Base-by-base conservation (phyloP, 169 alveolate species). In the Theileria parva region DNA sequence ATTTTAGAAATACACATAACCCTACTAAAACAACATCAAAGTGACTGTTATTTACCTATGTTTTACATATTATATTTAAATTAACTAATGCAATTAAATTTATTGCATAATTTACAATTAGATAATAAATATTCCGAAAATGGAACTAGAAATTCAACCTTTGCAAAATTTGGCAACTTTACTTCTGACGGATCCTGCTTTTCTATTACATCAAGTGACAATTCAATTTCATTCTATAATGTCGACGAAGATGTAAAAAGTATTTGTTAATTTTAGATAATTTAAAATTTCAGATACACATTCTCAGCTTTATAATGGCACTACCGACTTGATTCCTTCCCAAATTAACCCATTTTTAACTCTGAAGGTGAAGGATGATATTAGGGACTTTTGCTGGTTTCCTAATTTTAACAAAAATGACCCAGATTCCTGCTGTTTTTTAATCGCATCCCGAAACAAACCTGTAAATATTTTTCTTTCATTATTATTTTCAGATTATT, bases 341-440 rank as follows among this genome's bases (percentile, higher is more conserved):
- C 2, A 25, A 5, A 21, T 69, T 25, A 37, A 73, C 32, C 63
- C 63, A 51, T 7, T 19, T 57, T 53, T 73, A 17, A 51, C 61
- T 37, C 9, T 73, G 5, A 59, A 53, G 8, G 8, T 73, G 28
- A 15, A 76, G 39, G 87, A 85, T 17, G 87, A 85, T 30, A 21
- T 85, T n/a, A 68, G 91, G 65, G 68, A 27, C 51, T 53, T 77
- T n/a, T 74, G 77, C 44, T 85, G 79, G 79, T 85, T 85, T 48
- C 91, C 91, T 23, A 79, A 74, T 21, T 85, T 60, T 59, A 68
- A 30, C 11, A 27, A 17, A 19, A 19, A 39, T n/a, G 66, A 59
- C 34, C 87, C 86, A 4, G 91, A 77, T 70, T 77, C 87, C 2
- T 77, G 87, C 21, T 78, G 87, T 39, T 72, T 85, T 6, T 50